Evolutionary conservation across 2,329 filamentous ascomycete genomes (phyloP).

Genomic region (Xylaria sp.): DNA sequence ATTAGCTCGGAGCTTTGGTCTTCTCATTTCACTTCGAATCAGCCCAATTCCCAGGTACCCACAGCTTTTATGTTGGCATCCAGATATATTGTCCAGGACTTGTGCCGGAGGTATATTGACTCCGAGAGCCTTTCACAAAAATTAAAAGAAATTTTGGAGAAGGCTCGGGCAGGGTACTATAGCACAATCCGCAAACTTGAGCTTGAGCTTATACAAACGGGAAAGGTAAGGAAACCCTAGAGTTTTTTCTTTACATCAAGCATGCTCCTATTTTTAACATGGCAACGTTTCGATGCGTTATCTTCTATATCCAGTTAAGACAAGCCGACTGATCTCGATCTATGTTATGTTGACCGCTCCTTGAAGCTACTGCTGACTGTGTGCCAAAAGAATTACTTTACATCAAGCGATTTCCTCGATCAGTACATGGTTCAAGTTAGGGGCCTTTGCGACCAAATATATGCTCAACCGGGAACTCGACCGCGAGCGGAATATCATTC

Average conservation of each 20-base stretch:
- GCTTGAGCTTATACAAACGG: constrained; percentile 56
- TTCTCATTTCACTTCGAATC: constrained; percentile 47
- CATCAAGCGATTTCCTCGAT: constrained; percentile 46
- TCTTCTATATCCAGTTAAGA: not conserved
- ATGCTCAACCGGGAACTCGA: constrained; percentile 42
- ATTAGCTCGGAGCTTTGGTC: constrained; percentile 50
- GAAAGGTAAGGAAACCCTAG: constrained; percentile 51
- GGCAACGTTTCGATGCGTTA: not conserved
- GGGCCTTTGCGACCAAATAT: constrained; percentile 51
- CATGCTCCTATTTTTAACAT: no score
- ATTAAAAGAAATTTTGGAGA: constrained; percentile 45
- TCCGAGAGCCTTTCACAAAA: constrained; percentile 41
- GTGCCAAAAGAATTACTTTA: constrained; percentile 4
- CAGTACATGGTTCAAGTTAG: constrained; percentile 50
- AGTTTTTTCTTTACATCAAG: not conserved
- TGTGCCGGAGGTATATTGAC: constrained; percentile 45
- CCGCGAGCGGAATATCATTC: constrained; percentile 50
- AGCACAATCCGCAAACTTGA: constrained; percentile 54
- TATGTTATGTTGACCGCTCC: not conserved
- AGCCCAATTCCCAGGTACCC: constrained; percentile 34
- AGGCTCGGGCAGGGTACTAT: constrained; percentile 45
- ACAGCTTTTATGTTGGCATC: constrained; percentile 46
- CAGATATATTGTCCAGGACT: constrained; percentile 44
- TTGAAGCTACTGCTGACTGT: constrained; percentile 4
- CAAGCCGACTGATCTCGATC: not conserved